Base-by-base conservation (phyloP, 768 basidiomycete genomes). In the Leccinum variicolor region DNA sequence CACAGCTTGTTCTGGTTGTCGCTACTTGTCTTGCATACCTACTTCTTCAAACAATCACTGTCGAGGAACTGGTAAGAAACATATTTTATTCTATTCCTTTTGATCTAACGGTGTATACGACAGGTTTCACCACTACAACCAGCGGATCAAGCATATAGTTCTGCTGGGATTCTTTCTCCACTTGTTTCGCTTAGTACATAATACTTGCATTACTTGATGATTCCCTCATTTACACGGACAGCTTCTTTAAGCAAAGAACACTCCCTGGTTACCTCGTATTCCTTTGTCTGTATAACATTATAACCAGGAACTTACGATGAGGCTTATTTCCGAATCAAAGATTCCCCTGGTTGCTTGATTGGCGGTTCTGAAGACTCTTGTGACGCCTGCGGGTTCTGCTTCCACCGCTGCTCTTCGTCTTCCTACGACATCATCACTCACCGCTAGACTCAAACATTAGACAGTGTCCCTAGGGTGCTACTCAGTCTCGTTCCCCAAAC, bases 11-110 rank as follows among this genome's bases (percentile, higher is more conserved):
- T 78, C 85, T 53, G 89, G 94, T 62, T 97, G 94, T 70, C 84
- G 92, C 51, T 97, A 92, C 71, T 75, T 97, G 5, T 94, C 92
- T 2, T 97, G 95, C 64, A 84, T 95, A 70, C 95, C 94, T 1
- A 89, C 87, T 7, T 71, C 77, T 33, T 74, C 81, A 1, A 92
- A 91, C 60, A 83, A 87, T 64, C 73, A 86, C 57, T 92, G 90
- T 65, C 67, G 78, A 69, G 80, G 78, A 73, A 81, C 70, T 28
- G 78, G 72, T 74, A 31, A 58, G 65, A 50, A 51, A 50, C 41
- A 11, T 14, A 31, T 13, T 23, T 21, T 34, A 33, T 11, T 11
- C 3, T 43, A 2, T 10, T 23, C 19, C 47, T 11, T 15, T 17
- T 49, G 41, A 52, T 21, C 57, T 68, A 25, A 62, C 50, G 33